Percentiles rank a stretch among this genome's conserved stretches.
Conservation (phyloP, 345 rosid genomes). For the Salix koriyanagi region DNA sequence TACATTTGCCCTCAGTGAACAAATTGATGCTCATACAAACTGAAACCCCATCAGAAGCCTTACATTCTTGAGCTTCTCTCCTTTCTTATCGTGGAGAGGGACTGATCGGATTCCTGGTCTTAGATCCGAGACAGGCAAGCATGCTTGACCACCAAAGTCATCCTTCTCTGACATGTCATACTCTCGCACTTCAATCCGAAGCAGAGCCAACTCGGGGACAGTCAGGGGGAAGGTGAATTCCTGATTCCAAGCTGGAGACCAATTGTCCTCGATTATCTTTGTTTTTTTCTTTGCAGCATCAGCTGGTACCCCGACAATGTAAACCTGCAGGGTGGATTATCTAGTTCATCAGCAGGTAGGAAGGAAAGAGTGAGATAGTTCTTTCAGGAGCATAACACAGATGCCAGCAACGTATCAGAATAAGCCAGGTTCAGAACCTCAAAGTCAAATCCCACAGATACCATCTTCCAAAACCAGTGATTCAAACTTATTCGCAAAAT, state of each 20-base stretch:
- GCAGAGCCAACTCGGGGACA: conserved; percentile 28
- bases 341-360: neutral
- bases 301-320: conserved; percentile 26
- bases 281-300: conserved; percentile 22
- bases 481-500: neutral
- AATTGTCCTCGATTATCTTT: conserved; percentile 25
- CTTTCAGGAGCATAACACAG: neutral
- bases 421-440: neutral
- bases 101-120: conserved; percentile 32
- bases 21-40: conserved; percentile 3
- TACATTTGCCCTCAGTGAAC: neutral
- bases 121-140: conserved; percentile 24
- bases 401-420: neutral
- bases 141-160: conserved; percentile 30
- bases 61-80: conserved; percentile 23
- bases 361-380: neutral
- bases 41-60: conserved; percentile 25
- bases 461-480: neutral
- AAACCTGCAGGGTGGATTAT: conserved; percentile 16
- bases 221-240: conserved; percentile 27
- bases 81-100: conserved; percentile 26
- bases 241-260: conserved; percentile 27
- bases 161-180: conserved; percentile 32
- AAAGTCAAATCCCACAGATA: neutral
- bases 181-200: conserved; percentile 23